Evolutionary conservation across 2,329 filamentous ascomycete genomes (phyloP).

Genomic region (Exophiala dermatitidis): DNA sequence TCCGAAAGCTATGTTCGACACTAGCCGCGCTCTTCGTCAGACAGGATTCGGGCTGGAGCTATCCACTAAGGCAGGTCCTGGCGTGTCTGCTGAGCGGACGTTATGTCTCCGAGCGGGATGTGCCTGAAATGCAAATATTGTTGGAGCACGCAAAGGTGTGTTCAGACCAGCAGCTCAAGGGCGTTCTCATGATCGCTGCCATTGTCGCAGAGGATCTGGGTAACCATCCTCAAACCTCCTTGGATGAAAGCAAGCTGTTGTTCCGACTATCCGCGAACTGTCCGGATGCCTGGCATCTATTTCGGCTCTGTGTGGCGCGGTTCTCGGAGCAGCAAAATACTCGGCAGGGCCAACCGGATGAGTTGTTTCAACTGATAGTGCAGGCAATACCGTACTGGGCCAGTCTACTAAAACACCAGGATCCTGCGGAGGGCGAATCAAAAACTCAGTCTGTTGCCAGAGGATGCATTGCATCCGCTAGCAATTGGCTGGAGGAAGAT

Average conservation of each 20-base stretch:
- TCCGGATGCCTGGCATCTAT: conserved; percentile 19
- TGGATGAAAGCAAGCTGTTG: conserved; percentile 8
- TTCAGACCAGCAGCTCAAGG: conserved; percentile 17
- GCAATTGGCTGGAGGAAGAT: conserved; percentile 5
- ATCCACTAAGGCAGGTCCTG: conserved; percentile 26
- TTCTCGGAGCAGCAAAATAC: neutral
- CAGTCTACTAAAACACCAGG: conserved; percentile 7
- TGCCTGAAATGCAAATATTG: conserved; percentile 34
- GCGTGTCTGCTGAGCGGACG: conserved; percentile 35
- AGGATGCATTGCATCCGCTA: conserved; percentile 5
- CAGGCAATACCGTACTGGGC: conserved; percentile 17
- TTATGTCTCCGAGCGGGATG: conserved; percentile 33
- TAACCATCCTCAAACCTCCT: conserved; percentile 5
- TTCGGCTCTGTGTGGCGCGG: conserved; percentile 13
- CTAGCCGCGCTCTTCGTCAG: conserved; percentile 41
- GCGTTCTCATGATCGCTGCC: conserved; percentile 26
- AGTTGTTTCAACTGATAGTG: conserved; percentile 8
- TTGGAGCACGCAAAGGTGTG: conserved; percentile 20
- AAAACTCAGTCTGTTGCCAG: neutral
- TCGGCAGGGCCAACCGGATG: neutral
- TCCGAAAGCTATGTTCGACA: conserved; percentile 43
- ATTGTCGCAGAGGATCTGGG: conserved; percentile 35
- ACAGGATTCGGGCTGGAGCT: conserved; percentile 34
- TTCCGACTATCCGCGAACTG: conserved; percentile 14
- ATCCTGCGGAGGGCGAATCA: neutral